Conservation (phyloP, 805 yeast genomes). For the Wickerhamomyces queroliae region DNA sequence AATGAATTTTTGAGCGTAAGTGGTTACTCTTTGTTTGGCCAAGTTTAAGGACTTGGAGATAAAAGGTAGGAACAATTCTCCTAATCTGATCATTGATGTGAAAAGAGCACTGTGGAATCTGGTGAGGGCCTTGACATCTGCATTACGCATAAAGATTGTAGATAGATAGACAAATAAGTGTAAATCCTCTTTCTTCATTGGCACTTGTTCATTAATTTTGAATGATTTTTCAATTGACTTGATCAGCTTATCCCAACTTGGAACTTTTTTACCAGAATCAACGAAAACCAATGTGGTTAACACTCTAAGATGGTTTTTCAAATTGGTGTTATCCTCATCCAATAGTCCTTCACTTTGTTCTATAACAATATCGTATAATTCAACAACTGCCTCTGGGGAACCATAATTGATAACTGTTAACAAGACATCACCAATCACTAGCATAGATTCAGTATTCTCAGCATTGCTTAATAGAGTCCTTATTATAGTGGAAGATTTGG, state of each 20-base stretch:
- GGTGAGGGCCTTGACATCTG: slow-evolving; percentile 41
- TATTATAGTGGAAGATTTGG: slow-evolving; percentile 54
- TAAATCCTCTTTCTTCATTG: slow-evolving; percentile 2
- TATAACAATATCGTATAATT: slow-evolving; percentile 35
- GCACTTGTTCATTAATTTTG: neutral
- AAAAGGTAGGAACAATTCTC: slow-evolving; percentile 37
- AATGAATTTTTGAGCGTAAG: slow-evolving; percentile 37
- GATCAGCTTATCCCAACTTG: slow-evolving; percentile 39
- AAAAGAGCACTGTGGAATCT: slow-evolving; percentile 40
- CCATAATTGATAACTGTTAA: slow-evolving; percentile 50
- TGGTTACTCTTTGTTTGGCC: slow-evolving; percentile 37
- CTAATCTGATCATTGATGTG: slow-evolving; percentile 30
- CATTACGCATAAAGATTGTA: slow-evolving; percentile 48
- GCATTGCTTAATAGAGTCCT: slow-evolving; percentile 33
- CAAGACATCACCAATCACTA: slow-evolving; percentile 54
- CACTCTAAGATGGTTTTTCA: slow-evolving; percentile 24
- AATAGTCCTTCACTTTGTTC: slow-evolving; percentile 15
- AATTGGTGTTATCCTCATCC: slow-evolving; percentile 8
- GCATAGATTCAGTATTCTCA: slow-evolving; percentile 20
- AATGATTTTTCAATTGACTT: slow-evolving; percentile 15
- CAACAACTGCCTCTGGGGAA: slow-evolving; percentile 37
- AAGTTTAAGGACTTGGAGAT: slow-evolving; percentile 38
- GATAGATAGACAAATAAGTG: slow-evolving; percentile 36
- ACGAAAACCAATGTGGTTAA: slow-evolving; percentile 50
- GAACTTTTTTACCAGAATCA: slow-evolving; percentile 63